Conservation (phyloP, 2,329 filamentous ascomycete species). For the Ceratocystis cacaofunesta region DNA sequence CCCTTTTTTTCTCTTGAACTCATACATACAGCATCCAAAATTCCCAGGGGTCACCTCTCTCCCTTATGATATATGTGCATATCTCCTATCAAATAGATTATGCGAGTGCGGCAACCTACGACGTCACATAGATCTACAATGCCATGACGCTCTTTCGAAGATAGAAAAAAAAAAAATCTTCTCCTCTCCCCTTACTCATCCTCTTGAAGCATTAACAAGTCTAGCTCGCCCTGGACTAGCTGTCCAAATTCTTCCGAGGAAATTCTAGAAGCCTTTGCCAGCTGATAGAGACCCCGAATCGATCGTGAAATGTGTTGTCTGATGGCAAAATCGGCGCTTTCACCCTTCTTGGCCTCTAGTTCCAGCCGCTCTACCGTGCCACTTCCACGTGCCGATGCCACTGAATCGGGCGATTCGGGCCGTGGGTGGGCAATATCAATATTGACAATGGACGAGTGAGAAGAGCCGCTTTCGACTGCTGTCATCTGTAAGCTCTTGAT, state of each 20-base stretch:
- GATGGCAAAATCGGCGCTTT: slow-evolving; percentile 55
- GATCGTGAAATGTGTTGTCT: slow-evolving; percentile 67
- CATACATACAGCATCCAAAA: no score
- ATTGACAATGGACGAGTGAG: slow-evolving; percentile 19
- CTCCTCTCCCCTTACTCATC: slow-evolving; percentile 26
- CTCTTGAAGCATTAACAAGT: slow-evolving; percentile 55
- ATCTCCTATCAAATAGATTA: background rate
- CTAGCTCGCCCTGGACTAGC: slow-evolving; percentile 55
- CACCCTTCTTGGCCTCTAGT: slow-evolving; percentile 38
- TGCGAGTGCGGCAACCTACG: background rate
- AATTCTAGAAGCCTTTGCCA: slow-evolving; percentile 58
- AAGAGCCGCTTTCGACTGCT: slow-evolving; percentile 5
- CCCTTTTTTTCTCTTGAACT: background rate
- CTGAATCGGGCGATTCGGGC: slow-evolving; percentile 43
- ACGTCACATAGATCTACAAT: background rate
- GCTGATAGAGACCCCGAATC: slow-evolving; percentile 59
- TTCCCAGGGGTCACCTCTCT: no score
- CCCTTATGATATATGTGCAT: no score
- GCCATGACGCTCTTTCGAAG: background rate
- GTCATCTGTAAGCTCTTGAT: background rate
- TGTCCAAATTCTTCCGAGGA: slow-evolving; percentile 60
- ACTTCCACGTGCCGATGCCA: slow-evolving; percentile 41
- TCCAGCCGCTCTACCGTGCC: slow-evolving; percentile 48
- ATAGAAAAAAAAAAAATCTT: background rate
- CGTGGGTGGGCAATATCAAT: slow-evolving; percentile 37